phyloP scores from a whole-genome alignment of 768 basidiomycete species.

The Boletus rex-veris region DNA sequence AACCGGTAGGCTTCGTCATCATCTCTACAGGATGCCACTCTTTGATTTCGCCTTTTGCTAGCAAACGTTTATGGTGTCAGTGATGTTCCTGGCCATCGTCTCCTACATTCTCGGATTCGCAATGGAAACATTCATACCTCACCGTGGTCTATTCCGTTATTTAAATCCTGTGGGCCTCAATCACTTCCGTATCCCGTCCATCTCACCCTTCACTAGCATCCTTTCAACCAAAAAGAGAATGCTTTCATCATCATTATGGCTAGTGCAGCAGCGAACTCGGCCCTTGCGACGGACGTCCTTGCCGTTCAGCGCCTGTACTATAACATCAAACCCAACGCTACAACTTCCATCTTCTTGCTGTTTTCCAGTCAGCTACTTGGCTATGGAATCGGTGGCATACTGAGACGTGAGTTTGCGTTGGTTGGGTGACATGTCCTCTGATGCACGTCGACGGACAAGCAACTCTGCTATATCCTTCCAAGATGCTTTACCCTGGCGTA shows the following conservation, averaged over 20 bases:
- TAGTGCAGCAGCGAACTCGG: slow-evolving; percentile 49
- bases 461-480: slow-evolving; percentile 42
- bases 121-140: slow-evolving; percentile 45
- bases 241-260: slow-evolving; percentile 57
- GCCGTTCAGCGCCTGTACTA: slow-evolving; percentile 55
- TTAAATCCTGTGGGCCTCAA: slow-evolving; percentile 42
- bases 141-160: slow-evolving; percentile 42
- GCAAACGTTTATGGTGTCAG: slow-evolving; percentile 51
- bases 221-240: slow-evolving; percentile 59
- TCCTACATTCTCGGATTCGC: slow-evolving; percentile 46
- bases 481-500: slow-evolving; percentile 40
- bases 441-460: slow-evolving; percentile 9
- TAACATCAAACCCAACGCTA: slow-evolving; percentile 46
- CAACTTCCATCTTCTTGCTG: slow-evolving; percentile 42
- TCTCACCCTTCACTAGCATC: slow-evolving; percentile 35
- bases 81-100: slow-evolving; percentile 51
- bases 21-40: background rate
- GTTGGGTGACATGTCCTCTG: background rate
- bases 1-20: slow-evolving; percentile 37
- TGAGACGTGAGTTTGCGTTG: slow-evolving; percentile 38
- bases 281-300: slow-evolving; percentile 51
- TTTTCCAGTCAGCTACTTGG: slow-evolving; percentile 39
- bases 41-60: slow-evolving; percentile 14
- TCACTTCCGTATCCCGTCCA: background rate
- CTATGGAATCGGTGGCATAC: slow-evolving; percentile 54